A percentile compares a stretch with the other conserved stretches of the same genome.
Evolutionary conservation across 257 asterid species (phyloP).

Genomic region (Primulina tabacum): DNA sequence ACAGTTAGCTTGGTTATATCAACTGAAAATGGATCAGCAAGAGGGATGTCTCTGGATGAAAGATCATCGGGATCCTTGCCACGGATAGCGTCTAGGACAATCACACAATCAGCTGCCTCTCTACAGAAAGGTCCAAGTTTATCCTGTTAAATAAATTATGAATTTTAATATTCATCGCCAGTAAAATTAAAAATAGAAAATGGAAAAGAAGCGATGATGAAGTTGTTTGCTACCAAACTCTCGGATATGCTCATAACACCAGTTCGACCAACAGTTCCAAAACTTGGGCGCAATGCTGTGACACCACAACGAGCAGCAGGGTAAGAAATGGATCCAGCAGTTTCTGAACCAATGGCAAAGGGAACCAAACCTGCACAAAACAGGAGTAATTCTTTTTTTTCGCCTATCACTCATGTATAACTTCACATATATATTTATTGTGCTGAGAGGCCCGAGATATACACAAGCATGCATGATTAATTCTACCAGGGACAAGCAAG

Average conservation of each 20-base stretch:
- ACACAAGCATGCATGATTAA: not conserved
- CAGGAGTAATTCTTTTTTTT: not conserved
- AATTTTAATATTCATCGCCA: constrained; percentile 3
- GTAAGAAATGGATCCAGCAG: constrained; percentile 86
- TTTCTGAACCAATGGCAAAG: constrained; percentile 93
- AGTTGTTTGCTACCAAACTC: constrained; percentile 84
- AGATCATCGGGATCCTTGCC: constrained; percentile 81
- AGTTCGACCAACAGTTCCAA: constrained; percentile 83
- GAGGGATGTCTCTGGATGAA: constrained; percentile 67
- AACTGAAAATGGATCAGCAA: constrained; percentile 68
- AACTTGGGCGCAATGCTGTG: constrained; percentile 85
- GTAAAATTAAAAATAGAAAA: not conserved
- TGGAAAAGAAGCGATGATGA: not conserved
- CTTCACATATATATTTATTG: not conserved
- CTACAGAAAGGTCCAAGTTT: constrained; percentile 93
- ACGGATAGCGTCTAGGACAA: constrained; percentile 64
- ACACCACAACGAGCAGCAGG: constrained; percentile 97
- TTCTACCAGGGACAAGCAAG: not conserved
- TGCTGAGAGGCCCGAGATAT: no score
- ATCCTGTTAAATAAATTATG: constrained; percentile 46
- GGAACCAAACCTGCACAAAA: constrained; percentile 66
- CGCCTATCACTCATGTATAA: not conserved
- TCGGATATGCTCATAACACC: constrained; percentile 94
- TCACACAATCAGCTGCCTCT: constrained; percentile 73
- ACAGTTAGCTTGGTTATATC: constrained; percentile 68